A percentile compares a stretch with the other conserved stretches of the same genome.
These are phyloP conservation scores for Arabidopsis hybrid DNA, from an alignment of 441 rosid species.

Conservation along the genomic window DNA sequence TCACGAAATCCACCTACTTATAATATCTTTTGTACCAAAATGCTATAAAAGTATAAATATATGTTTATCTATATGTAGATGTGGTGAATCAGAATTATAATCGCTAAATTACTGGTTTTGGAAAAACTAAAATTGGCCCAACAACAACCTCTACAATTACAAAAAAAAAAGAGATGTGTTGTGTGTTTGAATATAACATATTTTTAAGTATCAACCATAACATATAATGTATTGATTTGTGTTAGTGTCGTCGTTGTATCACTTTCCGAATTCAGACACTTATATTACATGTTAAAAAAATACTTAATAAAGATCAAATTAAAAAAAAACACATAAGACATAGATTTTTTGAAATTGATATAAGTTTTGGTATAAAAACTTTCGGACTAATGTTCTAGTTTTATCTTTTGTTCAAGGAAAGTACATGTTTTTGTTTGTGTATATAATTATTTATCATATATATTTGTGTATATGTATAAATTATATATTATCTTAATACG, in stretches of 20 bases:
- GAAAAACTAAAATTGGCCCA: background rate
- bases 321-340: background rate
- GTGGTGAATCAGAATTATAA: constrained; percentile 2
- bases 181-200: too few relatives aligned
- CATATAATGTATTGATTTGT: too few relatives aligned
- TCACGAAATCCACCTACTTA: constrained; percentile 43
- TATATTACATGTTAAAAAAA: background rate
- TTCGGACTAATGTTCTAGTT: background rate
- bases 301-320: background rate
- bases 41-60: background rate
- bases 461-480: background rate
- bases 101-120: background rate
- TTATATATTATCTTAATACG: background rate
- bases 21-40: constrained; percentile 25
- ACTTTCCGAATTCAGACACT: background rate
- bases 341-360: background rate
- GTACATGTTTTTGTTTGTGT: background rate
- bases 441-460: background rate
- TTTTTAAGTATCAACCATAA: too few relatives aligned
- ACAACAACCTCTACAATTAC: background rate
- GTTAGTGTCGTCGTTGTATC: background rate
- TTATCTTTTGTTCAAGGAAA: background rate
- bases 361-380: background rate
- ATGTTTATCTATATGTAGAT: background rate
- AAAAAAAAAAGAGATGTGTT: background rate